Evolutionary conservation across 805 yeast genomes (phyloP), one percentile per base, ranked within the genome.

Genomic region (Lachancea quebecensis): DNA sequence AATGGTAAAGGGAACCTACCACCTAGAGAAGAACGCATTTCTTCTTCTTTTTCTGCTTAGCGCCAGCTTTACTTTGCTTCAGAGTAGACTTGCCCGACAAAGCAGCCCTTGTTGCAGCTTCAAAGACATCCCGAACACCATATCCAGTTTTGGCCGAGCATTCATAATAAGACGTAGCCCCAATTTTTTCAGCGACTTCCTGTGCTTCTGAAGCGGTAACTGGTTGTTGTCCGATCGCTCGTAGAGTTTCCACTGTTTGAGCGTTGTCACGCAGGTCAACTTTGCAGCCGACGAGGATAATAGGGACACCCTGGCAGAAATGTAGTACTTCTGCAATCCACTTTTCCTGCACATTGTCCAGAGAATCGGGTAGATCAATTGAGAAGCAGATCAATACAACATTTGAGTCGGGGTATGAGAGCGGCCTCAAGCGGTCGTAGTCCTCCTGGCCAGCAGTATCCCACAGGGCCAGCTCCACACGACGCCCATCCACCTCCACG

Each of bases 391-490:
- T 87, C 63, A 89, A 75, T 49, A 89, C 85, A 51, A 89, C 96
- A 65, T 87, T 85, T 34, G 95, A 84, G 66, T 89, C 95, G 50
- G 96, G 96, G 69, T 89, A 89, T 11, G 91, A 82, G 53, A 87
- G 73, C 37, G 96, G 95, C 70, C 95, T 83, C 57, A 87, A 74
- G 69, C 96, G 85, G 68, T 88, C 96, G 65, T 89, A 89, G 73
- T 90, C 97, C 74, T 89, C 97, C 78, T 89, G 97, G 54, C 97
- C 97, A 46, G 97, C 96, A 56, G 96, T 89, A 88, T 89, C 96
- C 96, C 96, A 89, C 55, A 89, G 74, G 7, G 96, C 95, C 68
- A 89, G 74, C 66, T 90, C 96, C 48, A 91, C 97, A 65, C 85
- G 79, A 69, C 91, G 85, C 41, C 95, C 95, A 59, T 85, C 91